Percentiles rank a stretch among this genome's conserved stretches.
These are phyloP conservation scores for Kwoniella pini DNA, from an alignment of 768 basidiomycete species.

Conservation along the genomic window DNA sequence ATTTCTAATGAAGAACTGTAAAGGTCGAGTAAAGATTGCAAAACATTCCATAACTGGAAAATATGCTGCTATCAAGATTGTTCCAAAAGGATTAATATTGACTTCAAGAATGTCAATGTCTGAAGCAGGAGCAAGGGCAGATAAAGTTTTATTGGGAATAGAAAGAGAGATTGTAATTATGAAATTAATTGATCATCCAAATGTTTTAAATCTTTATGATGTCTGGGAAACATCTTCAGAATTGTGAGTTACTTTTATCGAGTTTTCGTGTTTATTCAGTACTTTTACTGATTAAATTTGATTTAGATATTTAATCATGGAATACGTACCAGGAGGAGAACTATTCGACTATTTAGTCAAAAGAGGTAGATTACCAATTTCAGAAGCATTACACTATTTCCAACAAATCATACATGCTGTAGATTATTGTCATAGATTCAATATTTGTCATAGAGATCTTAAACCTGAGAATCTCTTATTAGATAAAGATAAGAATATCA, in stretches of 20 bases:
- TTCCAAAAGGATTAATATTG: slow-evolving; percentile 70
- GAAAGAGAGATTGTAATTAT: slow-evolving; percentile 95
- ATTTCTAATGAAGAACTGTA: not conserved
- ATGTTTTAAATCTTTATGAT: slow-evolving; percentile 90
- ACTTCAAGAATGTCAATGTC: slow-evolving; percentile 69
- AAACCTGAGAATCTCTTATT: slow-evolving; percentile 93
- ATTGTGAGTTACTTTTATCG: slow-evolving; percentile 70
- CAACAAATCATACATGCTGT: slow-evolving; percentile 90
- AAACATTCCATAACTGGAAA: slow-evolving; percentile 83
- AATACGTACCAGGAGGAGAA: slow-evolving; percentile 92
- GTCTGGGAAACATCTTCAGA: slow-evolving; percentile 93
- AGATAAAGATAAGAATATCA: slow-evolving; percentile 79
- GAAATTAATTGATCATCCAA: slow-evolving; percentile 95
- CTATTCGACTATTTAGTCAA: slow-evolving; percentile 88
- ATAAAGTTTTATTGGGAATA: slow-evolving; percentile 74
- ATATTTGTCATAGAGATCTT: slow-evolving; percentile 89
- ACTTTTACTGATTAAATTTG: not conserved
- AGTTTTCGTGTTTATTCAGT: no score
- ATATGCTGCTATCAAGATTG: slow-evolving; percentile 92
- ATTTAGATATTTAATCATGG: slow-evolving; percentile 70
- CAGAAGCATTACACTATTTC: slow-evolving; percentile 81
- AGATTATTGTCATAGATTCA: slow-evolving; percentile 90
- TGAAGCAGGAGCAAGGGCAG: slow-evolving; percentile 70
- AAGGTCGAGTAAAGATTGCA: slow-evolving; percentile 87
- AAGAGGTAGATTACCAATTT: slow-evolving; percentile 67